Conservation (phyloP, 805 yeast species). For the Metschnikowia cubensis region DNA sequence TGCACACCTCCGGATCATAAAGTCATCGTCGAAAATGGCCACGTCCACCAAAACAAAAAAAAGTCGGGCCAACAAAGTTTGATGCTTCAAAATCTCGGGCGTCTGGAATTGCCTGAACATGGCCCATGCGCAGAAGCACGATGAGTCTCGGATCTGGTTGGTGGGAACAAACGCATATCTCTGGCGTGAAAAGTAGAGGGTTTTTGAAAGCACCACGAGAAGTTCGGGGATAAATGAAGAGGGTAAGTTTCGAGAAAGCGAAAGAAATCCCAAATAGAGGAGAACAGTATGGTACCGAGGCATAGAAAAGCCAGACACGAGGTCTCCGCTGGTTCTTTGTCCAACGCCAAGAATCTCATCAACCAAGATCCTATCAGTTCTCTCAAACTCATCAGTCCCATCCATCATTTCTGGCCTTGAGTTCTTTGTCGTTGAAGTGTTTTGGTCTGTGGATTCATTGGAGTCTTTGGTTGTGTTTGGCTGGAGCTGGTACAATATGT, state of each 20-base stretch:
- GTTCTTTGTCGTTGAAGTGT: no score
- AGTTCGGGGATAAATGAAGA: conserved; percentile 19
- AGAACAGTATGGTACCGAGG: conserved; percentile 55
- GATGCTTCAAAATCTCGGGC: conserved; percentile 11
- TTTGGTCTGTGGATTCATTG: no score
- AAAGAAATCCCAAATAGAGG: conserved; percentile 48
- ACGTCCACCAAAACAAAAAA: conserved; percentile 44
- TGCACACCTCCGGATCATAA: conserved; percentile 74
- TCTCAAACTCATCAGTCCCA: no score
- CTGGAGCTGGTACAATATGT: conserved; percentile 22
- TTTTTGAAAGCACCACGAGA: conserved; percentile 39
- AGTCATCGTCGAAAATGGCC: conserved; percentile 67
- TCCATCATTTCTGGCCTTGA: no score
- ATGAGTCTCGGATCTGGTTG: conserved; percentile 73
- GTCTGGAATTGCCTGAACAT: conserved; percentile 41
- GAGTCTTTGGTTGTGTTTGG: no score
- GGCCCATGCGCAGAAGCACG: conserved; percentile 85
- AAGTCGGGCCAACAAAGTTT: conserved; percentile 12
- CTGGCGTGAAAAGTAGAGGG: conserved; percentile 56
- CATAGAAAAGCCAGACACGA: conserved; percentile 30
- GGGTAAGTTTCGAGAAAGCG: conserved; percentile 28
- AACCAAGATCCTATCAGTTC: no score
- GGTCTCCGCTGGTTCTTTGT: neutral
- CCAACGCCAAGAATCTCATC: no score
- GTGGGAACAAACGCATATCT: conserved; percentile 53